Base-by-base conservation (phyloP, 1,284 basidiomycete species). In the Trichosporon faecale region DNA sequence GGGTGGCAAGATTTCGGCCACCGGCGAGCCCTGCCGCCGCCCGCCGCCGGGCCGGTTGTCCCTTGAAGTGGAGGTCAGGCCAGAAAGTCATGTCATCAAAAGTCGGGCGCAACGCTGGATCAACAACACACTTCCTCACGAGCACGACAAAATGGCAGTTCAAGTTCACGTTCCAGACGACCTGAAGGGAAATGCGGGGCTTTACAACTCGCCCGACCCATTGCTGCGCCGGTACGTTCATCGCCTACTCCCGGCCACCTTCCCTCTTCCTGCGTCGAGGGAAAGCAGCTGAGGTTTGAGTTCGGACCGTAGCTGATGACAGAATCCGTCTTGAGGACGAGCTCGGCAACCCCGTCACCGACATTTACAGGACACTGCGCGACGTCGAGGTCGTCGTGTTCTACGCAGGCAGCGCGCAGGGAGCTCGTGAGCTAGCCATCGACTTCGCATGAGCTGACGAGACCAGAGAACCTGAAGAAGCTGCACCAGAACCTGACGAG, bases 251-350 rank as follows among this genome's bases (percentile, higher is more conserved):
- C n/a, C n/a, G n/a, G n/a, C n/a, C n/a, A n/a, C 12, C 35, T 12
- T 37, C 35, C 35, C 11, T 37, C 35, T 14, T 14, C 35, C 31
- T 9, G 31, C 31, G 31, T 9, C n/a, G n/a, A n/a, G n/a, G n/a
- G n/a, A n/a, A n/a, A n/a, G n/a, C n/a, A n/a, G n/a, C n/a, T n/a
- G n/a, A n/a, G n/a, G n/a, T 46, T 18, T 7, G 23, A 21, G 40
- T 5, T 44, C n/a, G n/a, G n/a, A n/a, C n/a, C 2, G n/a, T 29
- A 14, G 25, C 46, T 55, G 12, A n/a, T 44, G n/a, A 25, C 71
- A 80, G 84, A 31, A 71, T 85, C 2, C 76, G 84, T 27, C 72
- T 85, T 2, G 80, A 84, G 64, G 80, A 83, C 57, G 73, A 76
- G 14, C 69, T 72, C 14, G 83, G 84, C 3, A 64, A 70, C n/a